These are phyloP conservation scores for Salvia sclarea DNA, from an alignment of 305 asterid species.

Conservation along the genomic window DNA sequence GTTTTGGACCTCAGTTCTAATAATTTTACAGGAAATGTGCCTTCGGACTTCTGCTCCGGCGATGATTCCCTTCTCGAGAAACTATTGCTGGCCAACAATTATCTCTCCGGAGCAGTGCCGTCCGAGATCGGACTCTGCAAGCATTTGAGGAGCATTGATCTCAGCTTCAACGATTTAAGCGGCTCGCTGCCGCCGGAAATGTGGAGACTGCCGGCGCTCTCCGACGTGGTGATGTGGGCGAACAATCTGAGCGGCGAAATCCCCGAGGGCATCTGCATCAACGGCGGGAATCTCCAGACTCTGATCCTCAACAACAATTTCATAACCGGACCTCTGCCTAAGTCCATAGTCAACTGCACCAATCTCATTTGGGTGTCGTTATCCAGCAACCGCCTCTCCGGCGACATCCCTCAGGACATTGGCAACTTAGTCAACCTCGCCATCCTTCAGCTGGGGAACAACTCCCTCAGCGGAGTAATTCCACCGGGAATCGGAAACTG, in stretches of 20 bases:
- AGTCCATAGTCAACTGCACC: slow-evolving; percentile 73
- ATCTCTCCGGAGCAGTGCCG: slow-evolving; percentile 66
- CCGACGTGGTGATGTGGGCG: slow-evolving; percentile 88
- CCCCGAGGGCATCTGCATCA: slow-evolving; percentile 71
- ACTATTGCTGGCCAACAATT: slow-evolving; percentile 62
- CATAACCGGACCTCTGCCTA: slow-evolving; percentile 60
- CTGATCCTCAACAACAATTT: slow-evolving; percentile 79
- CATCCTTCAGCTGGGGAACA: slow-evolving; percentile 80
- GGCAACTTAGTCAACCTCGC: slow-evolving; percentile 73
- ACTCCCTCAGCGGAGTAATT: slow-evolving; percentile 60
- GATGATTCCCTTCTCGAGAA: slow-evolving; percentile 49
- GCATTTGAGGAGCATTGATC: slow-evolving; percentile 58
- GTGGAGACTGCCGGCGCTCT: slow-evolving; percentile 70
- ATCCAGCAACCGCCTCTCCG: slow-evolving; percentile 70
- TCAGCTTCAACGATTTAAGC: slow-evolving; percentile 67
- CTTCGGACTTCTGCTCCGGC: slow-evolving; percentile 60
- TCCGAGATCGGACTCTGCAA: slow-evolving; percentile 59
- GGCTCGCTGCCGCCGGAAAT: slow-evolving; percentile 67
- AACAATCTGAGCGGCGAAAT: slow-evolving; percentile 71
- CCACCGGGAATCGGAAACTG: slow-evolving; percentile 65
- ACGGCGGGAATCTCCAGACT: slow-evolving; percentile 76
- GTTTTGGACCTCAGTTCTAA: slow-evolving; percentile 85
- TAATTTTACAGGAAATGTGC: slow-evolving; percentile 67
- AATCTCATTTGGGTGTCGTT: slow-evolving; percentile 79
- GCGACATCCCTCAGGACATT: slow-evolving; percentile 60